Conservation (phyloP, 768 basidiomycete genomes). For the Boletus insuetus region DNA sequence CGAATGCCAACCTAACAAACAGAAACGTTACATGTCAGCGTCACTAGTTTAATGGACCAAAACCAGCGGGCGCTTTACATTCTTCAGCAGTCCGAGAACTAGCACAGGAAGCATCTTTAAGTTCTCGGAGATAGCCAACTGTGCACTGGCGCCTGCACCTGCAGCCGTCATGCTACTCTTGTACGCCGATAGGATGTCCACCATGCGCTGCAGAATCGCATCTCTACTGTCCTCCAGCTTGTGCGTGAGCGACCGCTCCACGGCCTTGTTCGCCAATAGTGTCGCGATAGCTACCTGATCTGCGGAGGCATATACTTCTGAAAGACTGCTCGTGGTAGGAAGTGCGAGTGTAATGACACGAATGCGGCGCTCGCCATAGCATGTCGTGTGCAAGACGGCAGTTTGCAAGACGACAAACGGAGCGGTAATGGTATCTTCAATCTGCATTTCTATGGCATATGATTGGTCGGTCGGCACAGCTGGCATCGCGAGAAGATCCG, state of each 20-base stretch:
- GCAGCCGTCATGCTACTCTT: constrained; percentile 96
- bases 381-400: constrained; percentile 91
- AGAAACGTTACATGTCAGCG: background rate
- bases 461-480: constrained; percentile 96
- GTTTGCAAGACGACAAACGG: constrained; percentile 95
- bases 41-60: background rate
- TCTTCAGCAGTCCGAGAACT: constrained; percentile 88
- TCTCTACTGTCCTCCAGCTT: constrained; percentile 90
- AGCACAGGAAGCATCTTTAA: constrained; percentile 92
- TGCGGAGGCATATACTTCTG: constrained; percentile 86
- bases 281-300: constrained; percentile 88
- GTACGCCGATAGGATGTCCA: constrained; percentile 83
- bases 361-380: constrained; percentile 89
- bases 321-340: constrained; percentile 83
- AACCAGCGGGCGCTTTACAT: constrained; percentile 50
- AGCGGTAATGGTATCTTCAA: constrained; percentile 89
- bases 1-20: constrained; percentile 77
- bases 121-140: constrained; percentile 90
- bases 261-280: constrained; percentile 86
- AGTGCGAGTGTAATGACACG: constrained; percentile 86
- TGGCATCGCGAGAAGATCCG: constrained; percentile 93
- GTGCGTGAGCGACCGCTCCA: constrained; percentile 80
- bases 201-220: constrained; percentile 76
- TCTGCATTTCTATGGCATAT: constrained; percentile 92
- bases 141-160: constrained; percentile 90